Conservation (phyloP, 2,329 filamentous ascomycete genomes). For the Aspergillus sp. region DNA sequence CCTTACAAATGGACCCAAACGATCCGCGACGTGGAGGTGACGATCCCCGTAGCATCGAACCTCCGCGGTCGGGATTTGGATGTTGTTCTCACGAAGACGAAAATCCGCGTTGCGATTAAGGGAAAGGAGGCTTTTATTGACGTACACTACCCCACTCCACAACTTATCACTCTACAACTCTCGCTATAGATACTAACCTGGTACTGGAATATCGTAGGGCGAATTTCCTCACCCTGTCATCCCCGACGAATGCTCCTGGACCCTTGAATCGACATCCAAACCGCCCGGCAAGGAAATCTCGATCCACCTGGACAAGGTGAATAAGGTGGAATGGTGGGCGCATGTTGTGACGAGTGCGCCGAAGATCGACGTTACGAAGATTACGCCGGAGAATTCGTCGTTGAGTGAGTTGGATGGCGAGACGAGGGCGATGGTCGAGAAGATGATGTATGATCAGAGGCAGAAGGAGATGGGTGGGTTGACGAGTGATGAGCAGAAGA, state of each 20-base stretch:
- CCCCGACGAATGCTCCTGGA: conserved; percentile 93
- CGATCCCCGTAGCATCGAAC: conserved; percentile 75
- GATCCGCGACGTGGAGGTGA: conserved; percentile 83
- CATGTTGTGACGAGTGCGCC: conserved; percentile 86
- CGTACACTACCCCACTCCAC: conserved; percentile 47
- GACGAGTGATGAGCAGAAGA: conserved; percentile 92
- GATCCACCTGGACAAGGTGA: conserved; percentile 90
- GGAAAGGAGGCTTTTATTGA: conserved; percentile 83
- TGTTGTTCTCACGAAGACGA: conserved; percentile 77
- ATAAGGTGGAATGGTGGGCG: conserved; percentile 98
- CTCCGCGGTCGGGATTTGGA: conserved; percentile 81
- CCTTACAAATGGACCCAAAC: conserved; percentile 98
- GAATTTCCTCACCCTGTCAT: conserved; percentile 77
- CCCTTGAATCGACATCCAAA: conserved; percentile 67
- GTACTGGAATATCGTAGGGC: conserved; percentile 59
- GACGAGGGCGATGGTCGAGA: conserved; percentile 97
- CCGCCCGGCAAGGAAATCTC: conserved; percentile 69
- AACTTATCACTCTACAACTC: background rate
- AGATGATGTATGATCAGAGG: conserved; percentile 99
- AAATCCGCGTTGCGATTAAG: conserved; percentile 79
- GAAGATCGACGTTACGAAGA: conserved; percentile 92
- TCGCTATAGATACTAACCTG: background rate
- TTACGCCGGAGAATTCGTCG: conserved; percentile 88
- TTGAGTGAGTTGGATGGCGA: conserved; percentile 91
- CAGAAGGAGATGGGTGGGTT: conserved; percentile 92